Conservation (phyloP, 2,329 filamentous ascomycete genomes). For the Epichloe sylvatica region DNA sequence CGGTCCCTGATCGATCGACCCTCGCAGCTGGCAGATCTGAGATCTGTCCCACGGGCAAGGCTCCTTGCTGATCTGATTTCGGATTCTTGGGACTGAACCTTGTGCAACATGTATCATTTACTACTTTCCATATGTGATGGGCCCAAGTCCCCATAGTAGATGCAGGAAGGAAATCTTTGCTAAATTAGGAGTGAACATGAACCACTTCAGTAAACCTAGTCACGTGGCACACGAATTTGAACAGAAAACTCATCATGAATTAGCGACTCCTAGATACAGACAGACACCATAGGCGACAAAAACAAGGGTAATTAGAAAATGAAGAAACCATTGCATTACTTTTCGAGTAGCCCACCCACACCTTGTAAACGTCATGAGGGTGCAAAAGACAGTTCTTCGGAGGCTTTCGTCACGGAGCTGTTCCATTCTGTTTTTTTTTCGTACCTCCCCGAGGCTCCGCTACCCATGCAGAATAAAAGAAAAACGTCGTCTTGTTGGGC, state of each 20-base stretch:
- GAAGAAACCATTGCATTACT: conserved; percentile 28
- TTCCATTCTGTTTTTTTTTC: conserved; percentile 15
- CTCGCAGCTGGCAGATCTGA: too few relatives aligned
- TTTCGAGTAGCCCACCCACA: conserved; percentile 25
- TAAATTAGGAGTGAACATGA: too few relatives aligned
- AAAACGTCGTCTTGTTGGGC: neutral
- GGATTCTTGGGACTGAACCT: too few relatives aligned
- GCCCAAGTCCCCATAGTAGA: too few relatives aligned
- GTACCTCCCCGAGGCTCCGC: conserved; percentile 16
- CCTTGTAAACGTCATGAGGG: conserved; percentile 20
- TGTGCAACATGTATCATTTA: too few relatives aligned
- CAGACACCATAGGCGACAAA: conserved; percentile 17
- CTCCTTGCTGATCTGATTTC: too few relatives aligned
- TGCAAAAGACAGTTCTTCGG: conserved; percentile 17
- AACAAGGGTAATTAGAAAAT: conserved; percentile 15
- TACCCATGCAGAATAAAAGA: conserved; percentile 8
- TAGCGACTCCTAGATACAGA: conserved; percentile 25
- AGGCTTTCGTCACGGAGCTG: conserved; percentile 22
- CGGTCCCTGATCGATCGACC: too few relatives aligned
- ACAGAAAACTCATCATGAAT: conserved; percentile 16
- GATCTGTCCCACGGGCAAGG: too few relatives aligned
- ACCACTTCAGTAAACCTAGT: neutral
- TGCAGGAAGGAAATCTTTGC: too few relatives aligned
- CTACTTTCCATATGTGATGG: too few relatives aligned
- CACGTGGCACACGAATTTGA: neutral